Conservation (phyloP, 2,329 filamentous ascomycete genomes). For the Tetracladium maxilliforme region DNA sequence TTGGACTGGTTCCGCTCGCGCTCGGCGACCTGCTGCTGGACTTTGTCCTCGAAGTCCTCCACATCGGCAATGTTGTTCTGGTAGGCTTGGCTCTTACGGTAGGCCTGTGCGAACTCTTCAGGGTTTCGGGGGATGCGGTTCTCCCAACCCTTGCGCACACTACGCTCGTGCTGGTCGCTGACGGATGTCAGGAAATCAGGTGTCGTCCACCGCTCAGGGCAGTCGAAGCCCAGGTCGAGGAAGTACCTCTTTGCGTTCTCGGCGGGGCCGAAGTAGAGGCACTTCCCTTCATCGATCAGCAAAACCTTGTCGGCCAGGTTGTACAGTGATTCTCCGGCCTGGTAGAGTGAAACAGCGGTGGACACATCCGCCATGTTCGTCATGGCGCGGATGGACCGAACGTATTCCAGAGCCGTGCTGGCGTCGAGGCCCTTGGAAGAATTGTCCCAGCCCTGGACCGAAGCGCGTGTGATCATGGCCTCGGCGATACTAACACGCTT, state of each 20-base stretch:
- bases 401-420: constrained; percentile 59
- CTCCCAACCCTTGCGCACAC: constrained; percentile 39
- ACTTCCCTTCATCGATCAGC: constrained; percentile 52
- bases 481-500: constrained; percentile 77
- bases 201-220: constrained; percentile 45
- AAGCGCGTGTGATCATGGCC: constrained; percentile 51
- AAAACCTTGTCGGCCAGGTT: constrained; percentile 53
- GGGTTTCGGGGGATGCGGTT: constrained; percentile 36
- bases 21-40: constrained; percentile 22
- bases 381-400: constrained; percentile 47
- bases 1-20: constrained; percentile 20
- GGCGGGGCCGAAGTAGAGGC: constrained; percentile 55
- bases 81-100: constrained; percentile 28
- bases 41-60: constrained; percentile 33
- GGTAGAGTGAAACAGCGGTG: constrained; percentile 56
- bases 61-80: constrained; percentile 29
- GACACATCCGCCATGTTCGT: constrained; percentile 49
- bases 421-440: constrained; percentile 61
- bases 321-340: constrained; percentile 46
- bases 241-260: constrained; percentile 55
- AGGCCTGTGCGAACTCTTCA: constrained; percentile 37
- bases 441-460: constrained; percentile 63
- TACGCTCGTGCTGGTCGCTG: constrained; percentile 44
- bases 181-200: constrained; percentile 67
- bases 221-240: constrained; percentile 54